Conservation (phyloP, 345 rosid species). For the Angophora floribunda region DNA sequence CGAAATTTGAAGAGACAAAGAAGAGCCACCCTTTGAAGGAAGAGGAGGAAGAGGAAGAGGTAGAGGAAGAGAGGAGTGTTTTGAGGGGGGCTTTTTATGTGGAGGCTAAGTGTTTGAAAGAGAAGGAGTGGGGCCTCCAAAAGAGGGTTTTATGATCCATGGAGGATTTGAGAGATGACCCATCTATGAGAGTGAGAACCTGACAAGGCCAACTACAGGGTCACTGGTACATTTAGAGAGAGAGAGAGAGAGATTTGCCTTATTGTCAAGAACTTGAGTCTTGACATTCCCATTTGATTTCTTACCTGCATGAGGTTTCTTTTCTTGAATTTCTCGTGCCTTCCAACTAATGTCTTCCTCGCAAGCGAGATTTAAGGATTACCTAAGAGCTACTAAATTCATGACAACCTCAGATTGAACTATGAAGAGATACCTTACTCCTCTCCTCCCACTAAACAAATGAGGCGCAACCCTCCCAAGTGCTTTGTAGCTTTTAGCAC, state of each 20-base stretch:
- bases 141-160: conserved; percentile 16
- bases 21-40: not conserved
- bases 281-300: not conserved
- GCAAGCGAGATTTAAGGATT: not conserved
- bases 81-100: not conserved
- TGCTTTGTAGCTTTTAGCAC: not conserved
- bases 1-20: not conserved
- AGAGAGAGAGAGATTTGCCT: not conserved
- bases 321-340: not conserved
- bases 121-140: conserved; percentile 1
- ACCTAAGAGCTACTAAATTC: not conserved
- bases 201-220: conserved; percentile 34
- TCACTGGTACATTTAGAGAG: not conserved
- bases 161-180: conserved; percentile 15
- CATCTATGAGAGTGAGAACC: conserved; percentile 28
- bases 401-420: not conserved
- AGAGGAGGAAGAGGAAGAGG: not conserved
- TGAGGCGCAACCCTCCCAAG: not conserved
- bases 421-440: not conserved
- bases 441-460: not conserved
- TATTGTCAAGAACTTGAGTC: not conserved
- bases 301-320: not conserved
- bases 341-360: not conserved
- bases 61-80: not conserved
- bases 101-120: not conserved